These are phyloP conservation scores for Albophoma yamanashiensis DNA, from an alignment of 2,329 filamentous ascomycete species.

Conservation along the genomic window DNA sequence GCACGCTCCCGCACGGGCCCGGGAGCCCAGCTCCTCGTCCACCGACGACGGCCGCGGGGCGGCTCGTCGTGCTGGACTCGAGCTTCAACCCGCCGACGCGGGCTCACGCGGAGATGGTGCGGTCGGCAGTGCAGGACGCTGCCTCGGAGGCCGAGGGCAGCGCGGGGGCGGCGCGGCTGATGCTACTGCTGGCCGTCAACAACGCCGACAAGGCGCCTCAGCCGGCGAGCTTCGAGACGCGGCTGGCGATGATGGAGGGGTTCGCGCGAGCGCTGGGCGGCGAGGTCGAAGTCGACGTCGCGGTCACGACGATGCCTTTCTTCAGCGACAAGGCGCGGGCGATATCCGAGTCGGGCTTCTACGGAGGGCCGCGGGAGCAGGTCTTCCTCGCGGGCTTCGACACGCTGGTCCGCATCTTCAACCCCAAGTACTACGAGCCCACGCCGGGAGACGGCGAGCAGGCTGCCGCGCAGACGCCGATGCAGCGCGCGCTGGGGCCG, in stretches of 20 bases:
- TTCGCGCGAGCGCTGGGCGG: constrained; percentile 46
- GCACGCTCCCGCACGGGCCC: constrained; percentile 21
- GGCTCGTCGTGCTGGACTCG: constrained; percentile 51
- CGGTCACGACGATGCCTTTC: constrained; percentile 59
- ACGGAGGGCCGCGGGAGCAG: constrained; percentile 35
- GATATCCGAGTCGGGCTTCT: constrained; percentile 37
- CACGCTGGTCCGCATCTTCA: constrained; percentile 61
- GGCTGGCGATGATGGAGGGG: constrained; percentile 60
- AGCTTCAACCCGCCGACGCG: constrained; percentile 59
- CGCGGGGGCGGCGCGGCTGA: constrained; percentile 25
- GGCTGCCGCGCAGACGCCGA: constrained; percentile 9
- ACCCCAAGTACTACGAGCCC: constrained; percentile 58
- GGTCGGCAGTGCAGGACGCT: constrained; percentile 28
- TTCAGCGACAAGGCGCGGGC: constrained; percentile 61
- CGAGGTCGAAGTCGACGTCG: constrained; percentile 46
- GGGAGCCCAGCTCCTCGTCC: constrained; percentile 8
- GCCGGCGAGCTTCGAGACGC: constrained; percentile 56
- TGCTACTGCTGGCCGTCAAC: constrained; percentile 50
- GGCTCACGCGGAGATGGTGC: constrained; percentile 48
- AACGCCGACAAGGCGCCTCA: constrained; percentile 58
- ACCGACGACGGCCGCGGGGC: constrained; percentile 8
- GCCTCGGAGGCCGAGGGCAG: constrained; percentile 2
- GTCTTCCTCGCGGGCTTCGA: constrained; percentile 67
- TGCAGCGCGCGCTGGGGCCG: constrained; percentile 45
- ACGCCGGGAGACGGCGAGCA: constrained; percentile 1